Evolutionary conservation across 352 stramenopile species (phyloP).

Genomic region (Pythium aphanidermatum): DNA sequence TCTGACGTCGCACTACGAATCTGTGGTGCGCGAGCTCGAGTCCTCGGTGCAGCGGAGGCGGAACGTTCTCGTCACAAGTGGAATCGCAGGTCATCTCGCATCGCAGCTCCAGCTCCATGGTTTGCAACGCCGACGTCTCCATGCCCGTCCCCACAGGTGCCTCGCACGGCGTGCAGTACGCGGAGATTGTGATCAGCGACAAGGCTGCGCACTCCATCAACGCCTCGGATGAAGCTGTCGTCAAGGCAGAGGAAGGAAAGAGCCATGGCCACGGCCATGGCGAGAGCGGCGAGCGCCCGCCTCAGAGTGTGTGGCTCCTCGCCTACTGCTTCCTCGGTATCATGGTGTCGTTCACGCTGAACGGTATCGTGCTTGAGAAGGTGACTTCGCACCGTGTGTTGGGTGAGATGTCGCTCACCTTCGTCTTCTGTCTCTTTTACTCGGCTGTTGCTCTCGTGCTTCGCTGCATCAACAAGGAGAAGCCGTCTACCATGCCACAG

Average conservation of each 20-base stretch:
- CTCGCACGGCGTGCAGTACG: constrained; percentile 35
- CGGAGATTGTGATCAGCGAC: constrained; percentile 50
- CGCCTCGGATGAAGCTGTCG: constrained; percentile 12
- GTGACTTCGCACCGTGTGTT: constrained; percentile 80
- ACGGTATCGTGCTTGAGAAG: constrained; percentile 78
- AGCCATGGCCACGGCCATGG: constrained; percentile 5
- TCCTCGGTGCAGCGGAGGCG: not conserved
- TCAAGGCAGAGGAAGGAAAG: constrained; percentile 20
- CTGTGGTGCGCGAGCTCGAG: no score
- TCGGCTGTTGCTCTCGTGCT: constrained; percentile 57
- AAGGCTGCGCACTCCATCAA: constrained; percentile 28
- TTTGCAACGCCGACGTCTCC: constrained; percentile 34
- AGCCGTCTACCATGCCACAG: constrained; percentile 66
- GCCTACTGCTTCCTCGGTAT: constrained; percentile 76
- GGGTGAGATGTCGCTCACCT: constrained; percentile 79
- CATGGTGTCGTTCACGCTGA: constrained; percentile 81
- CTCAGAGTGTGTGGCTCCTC: constrained; percentile 47
- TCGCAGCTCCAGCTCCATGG: constrained; percentile 19
- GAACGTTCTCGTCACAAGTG: constrained; percentile 10
- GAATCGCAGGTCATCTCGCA: constrained; percentile 2
- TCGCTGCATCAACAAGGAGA: constrained; percentile 51
- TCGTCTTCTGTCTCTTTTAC: constrained; percentile 79
- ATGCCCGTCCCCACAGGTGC: constrained; percentile 15
- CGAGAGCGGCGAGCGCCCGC: constrained; percentile 7
- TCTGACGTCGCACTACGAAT: no score